Conservation (phyloP, 139 green algal genomes). For the Pycnococcus provasolii region DNA sequence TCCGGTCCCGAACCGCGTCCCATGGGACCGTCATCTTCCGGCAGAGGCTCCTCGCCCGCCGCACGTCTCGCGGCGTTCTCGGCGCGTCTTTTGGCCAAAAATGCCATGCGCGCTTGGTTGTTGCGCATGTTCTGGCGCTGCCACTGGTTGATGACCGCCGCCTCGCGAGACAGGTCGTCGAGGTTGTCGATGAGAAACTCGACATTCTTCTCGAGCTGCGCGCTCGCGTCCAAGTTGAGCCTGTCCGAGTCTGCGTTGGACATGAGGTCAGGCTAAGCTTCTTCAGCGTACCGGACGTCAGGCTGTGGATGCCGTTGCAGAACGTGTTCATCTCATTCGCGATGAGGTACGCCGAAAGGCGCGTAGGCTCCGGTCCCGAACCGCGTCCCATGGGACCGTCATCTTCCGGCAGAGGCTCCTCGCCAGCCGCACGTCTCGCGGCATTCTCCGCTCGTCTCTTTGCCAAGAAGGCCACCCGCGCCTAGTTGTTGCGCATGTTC, state of each 20-base stretch:
- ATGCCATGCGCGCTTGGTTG: conserved; percentile 51
- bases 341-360: conserved; percentile 82
- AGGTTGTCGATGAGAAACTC: conserved; percentile 81
- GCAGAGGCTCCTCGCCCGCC: conserved; percentile 76
- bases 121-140: conserved; percentile 61
- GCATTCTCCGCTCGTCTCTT: conserved; percentile 80
- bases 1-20: conserved; percentile 78
- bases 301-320: conserved; percentile 35
- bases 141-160: conserved; percentile 59
- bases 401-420: conserved; percentile 91
- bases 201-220: conserved; percentile 78
- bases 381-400: conserved; percentile 71
- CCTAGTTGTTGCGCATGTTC: conserved; percentile 62
- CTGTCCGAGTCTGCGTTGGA: conserved; percentile 55
- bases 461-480: conserved; percentile 30
- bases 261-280: neutral
- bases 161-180: conserved; percentile 71
- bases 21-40: conserved; percentile 77
- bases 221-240: conserved; percentile 56
- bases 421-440: conserved; percentile 50
- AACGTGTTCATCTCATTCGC: conserved; percentile 44
- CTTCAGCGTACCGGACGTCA: neutral
- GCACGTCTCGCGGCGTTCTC: conserved; percentile 73
- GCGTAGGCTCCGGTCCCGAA: conserved; percentile 67
- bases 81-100: conserved; percentile 45